A percentile compares a stretch with the other conserved stretches of the same genome.
Conservation (phyloP, 352 stramenopile species). For the Globisporangium paroecandrum region DNA sequence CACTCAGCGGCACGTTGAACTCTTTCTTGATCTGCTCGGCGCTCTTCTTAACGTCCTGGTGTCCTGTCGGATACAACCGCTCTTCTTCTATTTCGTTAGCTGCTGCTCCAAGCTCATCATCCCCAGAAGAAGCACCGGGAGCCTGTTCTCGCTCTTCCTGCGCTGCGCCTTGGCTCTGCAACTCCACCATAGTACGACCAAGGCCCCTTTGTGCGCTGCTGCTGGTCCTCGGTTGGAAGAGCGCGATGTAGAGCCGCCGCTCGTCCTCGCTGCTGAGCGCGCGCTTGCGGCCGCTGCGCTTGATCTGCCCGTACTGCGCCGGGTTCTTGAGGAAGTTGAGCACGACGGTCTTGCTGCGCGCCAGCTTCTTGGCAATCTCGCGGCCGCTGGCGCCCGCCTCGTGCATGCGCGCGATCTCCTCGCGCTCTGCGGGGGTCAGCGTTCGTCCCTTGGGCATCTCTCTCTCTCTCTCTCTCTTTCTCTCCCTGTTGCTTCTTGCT, state of each 20-base stretch:
- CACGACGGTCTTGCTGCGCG: slow-evolving; percentile 57
- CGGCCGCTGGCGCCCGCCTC: slow-evolving; percentile 33
- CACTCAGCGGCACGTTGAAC: slow-evolving; percentile 48
- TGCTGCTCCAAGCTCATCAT: background rate
- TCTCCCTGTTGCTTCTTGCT: background rate
- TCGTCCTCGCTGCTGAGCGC: slow-evolving; percentile 42
- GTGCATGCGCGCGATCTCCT: slow-evolving; percentile 44
- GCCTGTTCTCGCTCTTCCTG: background rate
- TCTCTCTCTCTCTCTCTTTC: background rate
- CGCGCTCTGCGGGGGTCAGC: slow-evolving; percentile 34
- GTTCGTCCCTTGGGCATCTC: slow-evolving; percentile 45
- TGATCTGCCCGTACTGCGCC: slow-evolving; percentile 41
- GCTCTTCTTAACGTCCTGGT: slow-evolving; percentile 28
- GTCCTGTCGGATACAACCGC: background rate
- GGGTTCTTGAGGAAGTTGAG: slow-evolving; percentile 53
- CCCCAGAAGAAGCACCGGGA: background rate
- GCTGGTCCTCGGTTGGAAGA: slow-evolving; percentile 18
- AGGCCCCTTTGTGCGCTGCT: background rate
- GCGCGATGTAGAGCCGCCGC: slow-evolving; percentile 32
- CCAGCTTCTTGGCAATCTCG: slow-evolving; percentile 47
- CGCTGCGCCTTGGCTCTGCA: background rate
- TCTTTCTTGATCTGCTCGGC: slow-evolving; percentile 45
- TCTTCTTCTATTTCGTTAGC: background rate
- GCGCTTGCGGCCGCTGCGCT: slow-evolving; percentile 52
- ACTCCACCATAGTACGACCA: no score